Base-by-base conservation (phyloP, 75 land plant species). In the Cunninghamia lanceolata region DNA sequence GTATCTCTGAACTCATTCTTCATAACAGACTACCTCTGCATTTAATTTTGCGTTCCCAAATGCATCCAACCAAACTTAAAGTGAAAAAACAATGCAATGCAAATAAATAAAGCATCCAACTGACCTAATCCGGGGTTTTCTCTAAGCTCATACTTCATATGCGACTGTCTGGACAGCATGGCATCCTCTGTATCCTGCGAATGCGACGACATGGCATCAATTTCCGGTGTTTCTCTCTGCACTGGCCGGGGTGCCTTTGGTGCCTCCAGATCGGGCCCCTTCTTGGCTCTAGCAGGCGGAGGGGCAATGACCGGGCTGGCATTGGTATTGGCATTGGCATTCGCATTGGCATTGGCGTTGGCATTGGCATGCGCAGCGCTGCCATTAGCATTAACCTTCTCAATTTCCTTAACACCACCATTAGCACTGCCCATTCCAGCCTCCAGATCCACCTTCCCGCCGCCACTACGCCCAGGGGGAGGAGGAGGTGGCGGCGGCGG, bases 41-140 rank as follows among this genome's bases (percentile, higher is more conserved):
- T 63, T 63, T 5, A 63, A 63, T 28, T 21, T 63, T 63, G 66
- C 6, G 9, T 63, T 63, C 9, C 68, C 8, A 63, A 63, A 63
- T 5, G 68, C 68, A 63, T 63, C 68, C 68, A 63, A 56, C 30
- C 42, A 36, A 32, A 56, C 15, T 56, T 13, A 59, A 53, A 2
- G 39, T 13, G 10, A 84, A 35, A 32, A 35, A 36, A 39, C 10
- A 63, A 28, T 15, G 8, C 19, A 28, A 63, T 52, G 74, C 75
- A 10, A 38, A 19, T 28, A 85, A 15, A 9, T 32, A 5, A 34
- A 56, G 66, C 32, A 35, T 63, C 68, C 77, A 52, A 66, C 95
- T 90, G 59, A 98, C 99, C 95, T 36, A 98, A 91, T 50, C 99
- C 99, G 50, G 99, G 99, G 39, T 93, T 91, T 56, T 98, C 99